Evolutionary conservation across 169 alveolate genomes (phyloP).

Genomic region (Plasmodium vivax): DNA sequence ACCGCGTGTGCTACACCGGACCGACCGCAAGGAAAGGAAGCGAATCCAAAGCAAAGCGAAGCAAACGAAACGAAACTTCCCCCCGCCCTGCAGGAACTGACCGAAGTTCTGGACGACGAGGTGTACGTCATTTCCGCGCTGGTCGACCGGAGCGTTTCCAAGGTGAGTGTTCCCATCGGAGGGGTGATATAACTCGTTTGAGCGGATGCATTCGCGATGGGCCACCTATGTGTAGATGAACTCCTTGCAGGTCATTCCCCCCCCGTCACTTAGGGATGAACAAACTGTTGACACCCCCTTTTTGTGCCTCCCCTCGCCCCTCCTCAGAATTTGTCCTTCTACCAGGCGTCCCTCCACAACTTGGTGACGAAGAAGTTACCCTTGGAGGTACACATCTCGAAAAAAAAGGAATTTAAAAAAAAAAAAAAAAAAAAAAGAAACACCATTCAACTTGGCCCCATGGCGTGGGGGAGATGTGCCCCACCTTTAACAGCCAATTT

Average conservation of each 20-base stretch:
- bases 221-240: not conserved
- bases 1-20: not conserved
- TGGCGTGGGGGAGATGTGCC: no score
- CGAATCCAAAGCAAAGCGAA: not conserved
- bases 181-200: not conserved
- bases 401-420: no score
- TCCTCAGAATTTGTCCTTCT: slow-evolving; percentile 41
- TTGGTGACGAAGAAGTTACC: slow-evolving; percentile 75
- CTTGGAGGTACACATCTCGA: slow-evolving; percentile 27
- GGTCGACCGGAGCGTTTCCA: slow-evolving; percentile 80
- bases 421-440: no score
- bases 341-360: slow-evolving; percentile 76
- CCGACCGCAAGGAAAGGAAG: not conserved
- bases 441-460: no score
- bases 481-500: not conserved
- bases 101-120: slow-evolving; percentile 77
- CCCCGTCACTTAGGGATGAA: not conserved
- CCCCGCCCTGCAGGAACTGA: slow-evolving; percentile 51
- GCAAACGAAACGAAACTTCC: no score
- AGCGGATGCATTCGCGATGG: not conserved
- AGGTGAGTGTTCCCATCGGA: slow-evolving; percentile 32
- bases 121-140: slow-evolving; percentile 78
- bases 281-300: not conserved
- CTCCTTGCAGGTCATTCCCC: not conserved
- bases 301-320: not conserved